phyloP scores from a whole-genome alignment of 2,329 filamentous ascomycete genomes.

The Colletotrichum sp. region DNA sequence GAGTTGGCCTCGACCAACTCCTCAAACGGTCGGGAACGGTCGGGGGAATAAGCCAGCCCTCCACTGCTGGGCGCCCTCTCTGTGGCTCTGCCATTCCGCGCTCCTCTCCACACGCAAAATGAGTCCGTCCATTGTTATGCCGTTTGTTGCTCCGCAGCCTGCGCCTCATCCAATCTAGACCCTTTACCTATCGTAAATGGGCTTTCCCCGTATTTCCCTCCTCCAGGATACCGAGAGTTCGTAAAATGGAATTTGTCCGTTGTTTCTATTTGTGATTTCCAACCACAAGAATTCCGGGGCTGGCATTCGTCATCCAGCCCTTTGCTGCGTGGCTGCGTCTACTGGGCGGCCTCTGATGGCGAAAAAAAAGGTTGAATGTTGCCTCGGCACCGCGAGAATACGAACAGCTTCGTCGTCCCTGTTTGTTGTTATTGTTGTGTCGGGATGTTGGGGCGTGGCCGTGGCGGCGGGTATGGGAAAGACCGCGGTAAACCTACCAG shows the following conservation, averaged over 20 bases:
- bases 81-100: not conserved
- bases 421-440: not conserved
- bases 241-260: not conserved
- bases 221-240: not conserved
- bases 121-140: not conserved
- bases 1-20: not conserved
- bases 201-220: not conserved
- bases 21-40: not conserved
- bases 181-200: not conserved
- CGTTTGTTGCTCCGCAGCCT: not conserved
- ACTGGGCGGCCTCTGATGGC: not conserved
- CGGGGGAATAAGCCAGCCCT: not conserved
- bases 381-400: not conserved
- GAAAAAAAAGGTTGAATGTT: not conserved
- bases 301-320: not conserved
- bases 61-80: not conserved
- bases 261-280: not conserved
- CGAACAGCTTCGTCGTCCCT: not conserved
- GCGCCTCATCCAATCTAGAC: not conserved
- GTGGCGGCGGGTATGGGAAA: not conserved
- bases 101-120: not conserved
- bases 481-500: not conserved
- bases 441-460: not conserved
- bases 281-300: not conserved
- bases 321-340: not conserved